These are phyloP conservation scores for Zizania latifolia DNA, from an alignment of 176 grass and related monocot genomes.

Conservation along the genomic window DNA sequence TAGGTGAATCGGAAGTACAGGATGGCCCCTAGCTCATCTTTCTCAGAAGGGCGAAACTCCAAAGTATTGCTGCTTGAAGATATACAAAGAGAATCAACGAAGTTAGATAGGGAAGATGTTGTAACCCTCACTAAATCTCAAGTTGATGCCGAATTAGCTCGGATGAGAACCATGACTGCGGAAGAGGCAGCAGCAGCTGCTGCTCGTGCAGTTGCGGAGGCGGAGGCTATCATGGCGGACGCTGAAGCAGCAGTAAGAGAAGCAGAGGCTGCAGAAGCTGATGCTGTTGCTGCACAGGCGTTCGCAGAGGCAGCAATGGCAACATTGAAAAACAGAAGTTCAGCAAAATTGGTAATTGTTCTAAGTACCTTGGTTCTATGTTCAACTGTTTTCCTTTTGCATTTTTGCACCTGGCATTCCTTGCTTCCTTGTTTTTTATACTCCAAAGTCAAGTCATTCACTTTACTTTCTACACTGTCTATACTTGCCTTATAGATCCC, in stretches of 20 bases:
- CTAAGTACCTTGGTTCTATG: background rate
- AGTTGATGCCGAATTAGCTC: conserved; percentile 69
- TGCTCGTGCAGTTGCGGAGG: conserved; percentile 70
- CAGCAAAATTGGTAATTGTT: conserved; percentile 54
- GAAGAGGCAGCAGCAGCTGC: conserved; percentile 59
- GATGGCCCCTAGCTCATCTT: conserved; percentile 54
- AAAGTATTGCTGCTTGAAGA: conserved; percentile 66
- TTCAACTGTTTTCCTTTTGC: background rate
- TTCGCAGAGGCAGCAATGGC: conserved; percentile 63
- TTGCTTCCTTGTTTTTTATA: background rate
- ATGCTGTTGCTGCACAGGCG: conserved; percentile 72
- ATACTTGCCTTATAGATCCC: too few species aligned
- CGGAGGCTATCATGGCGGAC: conserved; percentile 80
- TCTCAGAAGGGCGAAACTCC: conserved; percentile 46
- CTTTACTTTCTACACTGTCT: background rate
- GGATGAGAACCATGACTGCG: conserved; percentile 64
- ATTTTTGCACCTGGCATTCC: background rate
- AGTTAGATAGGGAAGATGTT: conserved; percentile 44
- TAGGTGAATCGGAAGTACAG: conserved; percentile 92
- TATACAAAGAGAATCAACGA: conserved; percentile 40
- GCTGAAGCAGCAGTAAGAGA: conserved; percentile 75
- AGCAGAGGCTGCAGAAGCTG: conserved; percentile 73
- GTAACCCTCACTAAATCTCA: conserved; percentile 51
- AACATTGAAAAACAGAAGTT: conserved; percentile 56
- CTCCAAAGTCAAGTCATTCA: background rate